Conservation (phyloP, 2,329 filamentous ascomycete species). For the Periconia macrospinosa region DNA sequence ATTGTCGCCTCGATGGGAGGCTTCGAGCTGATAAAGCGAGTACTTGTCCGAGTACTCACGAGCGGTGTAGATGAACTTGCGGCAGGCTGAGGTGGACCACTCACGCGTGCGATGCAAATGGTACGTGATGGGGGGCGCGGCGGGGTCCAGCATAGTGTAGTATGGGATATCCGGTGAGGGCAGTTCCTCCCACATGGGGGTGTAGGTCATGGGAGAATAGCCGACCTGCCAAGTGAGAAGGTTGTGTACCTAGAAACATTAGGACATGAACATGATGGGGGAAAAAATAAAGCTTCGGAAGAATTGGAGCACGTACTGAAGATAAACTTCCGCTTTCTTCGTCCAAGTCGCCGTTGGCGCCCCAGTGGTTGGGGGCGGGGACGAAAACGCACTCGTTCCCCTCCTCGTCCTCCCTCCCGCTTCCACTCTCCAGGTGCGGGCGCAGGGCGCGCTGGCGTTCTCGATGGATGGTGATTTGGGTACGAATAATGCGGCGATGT, state of each 20-base stretch:
- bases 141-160: constrained; percentile 36
- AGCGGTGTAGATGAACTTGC: constrained; percentile 41
- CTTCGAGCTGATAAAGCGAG: constrained; percentile 39
- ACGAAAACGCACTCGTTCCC: constrained; percentile 42
- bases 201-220: constrained; percentile 37
- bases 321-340: constrained; percentile 42
- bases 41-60: constrained; percentile 41
- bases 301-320: constrained; percentile 27
- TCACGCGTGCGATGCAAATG: constrained; percentile 42
- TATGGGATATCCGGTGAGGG: constrained; percentile 39
- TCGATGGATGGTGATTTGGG: constrained; percentile 39
- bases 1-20: constrained; percentile 33
- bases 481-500: constrained; percentile 35
- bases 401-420: constrained; percentile 37
- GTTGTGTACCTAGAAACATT: constrained; percentile 31
- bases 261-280: neutral
- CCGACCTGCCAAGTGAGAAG: constrained; percentile 41
- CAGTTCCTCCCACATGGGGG: constrained; percentile 35
- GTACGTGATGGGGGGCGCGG: constrained; percentile 35
- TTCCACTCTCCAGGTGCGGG: constrained; percentile 41
- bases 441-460: constrained; percentile 37
- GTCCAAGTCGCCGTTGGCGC: constrained; percentile 40
- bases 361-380: constrained; percentile 42
- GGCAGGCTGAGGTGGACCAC: constrained; percentile 37
- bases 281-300: neutral